A percentile compares a stretch with the other conserved stretches of the same genome.
These are phyloP conservation scores for Paragyromitra xinjiangensis DNA, from an alignment of 495 filamentous ascomycete genomes.

Conservation along the genomic window DNA sequence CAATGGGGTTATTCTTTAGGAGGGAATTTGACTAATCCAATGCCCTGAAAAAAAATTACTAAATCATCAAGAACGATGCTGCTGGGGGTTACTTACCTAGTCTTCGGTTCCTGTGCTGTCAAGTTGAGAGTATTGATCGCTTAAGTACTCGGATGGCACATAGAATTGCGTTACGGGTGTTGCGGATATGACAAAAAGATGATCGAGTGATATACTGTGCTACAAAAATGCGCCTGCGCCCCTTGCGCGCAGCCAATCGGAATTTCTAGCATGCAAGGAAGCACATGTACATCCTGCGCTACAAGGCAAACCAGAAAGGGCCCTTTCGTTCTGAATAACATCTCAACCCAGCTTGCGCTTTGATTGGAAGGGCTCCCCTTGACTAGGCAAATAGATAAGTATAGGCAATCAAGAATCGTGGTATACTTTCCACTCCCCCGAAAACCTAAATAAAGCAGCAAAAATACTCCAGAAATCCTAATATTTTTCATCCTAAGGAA, in stretches of 20 bases:
- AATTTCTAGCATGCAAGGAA: slow-evolving; percentile 12
- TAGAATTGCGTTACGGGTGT: neutral
- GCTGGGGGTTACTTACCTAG: neutral
- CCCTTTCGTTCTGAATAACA: neutral
- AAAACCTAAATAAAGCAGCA: too few relatives aligned
- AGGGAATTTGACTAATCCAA: neutral
- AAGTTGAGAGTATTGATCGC: neutral
- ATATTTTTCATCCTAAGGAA: too few relatives aligned
- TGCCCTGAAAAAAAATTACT: neutral
- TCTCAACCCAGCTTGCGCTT: neutral
- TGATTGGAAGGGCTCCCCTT: neutral
- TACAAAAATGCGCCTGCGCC: neutral
- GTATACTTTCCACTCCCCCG: too few relatives aligned
- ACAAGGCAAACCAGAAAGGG: neutral
- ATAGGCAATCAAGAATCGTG: neutral
- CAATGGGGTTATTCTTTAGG: neutral
- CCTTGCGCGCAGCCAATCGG: slow-evolving; percentile 20
- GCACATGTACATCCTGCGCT: neutral
- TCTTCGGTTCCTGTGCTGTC: neutral
- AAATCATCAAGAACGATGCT: neutral
- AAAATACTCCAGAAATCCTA: too few relatives aligned
- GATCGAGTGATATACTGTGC: slow-evolving; percentile 38
- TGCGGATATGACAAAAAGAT: neutral
- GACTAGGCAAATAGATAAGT: neutral
- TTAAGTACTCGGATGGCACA: neutral